Conservation (phyloP, 768 basidiomycete genomes). For the Auricularia sp. region DNA sequence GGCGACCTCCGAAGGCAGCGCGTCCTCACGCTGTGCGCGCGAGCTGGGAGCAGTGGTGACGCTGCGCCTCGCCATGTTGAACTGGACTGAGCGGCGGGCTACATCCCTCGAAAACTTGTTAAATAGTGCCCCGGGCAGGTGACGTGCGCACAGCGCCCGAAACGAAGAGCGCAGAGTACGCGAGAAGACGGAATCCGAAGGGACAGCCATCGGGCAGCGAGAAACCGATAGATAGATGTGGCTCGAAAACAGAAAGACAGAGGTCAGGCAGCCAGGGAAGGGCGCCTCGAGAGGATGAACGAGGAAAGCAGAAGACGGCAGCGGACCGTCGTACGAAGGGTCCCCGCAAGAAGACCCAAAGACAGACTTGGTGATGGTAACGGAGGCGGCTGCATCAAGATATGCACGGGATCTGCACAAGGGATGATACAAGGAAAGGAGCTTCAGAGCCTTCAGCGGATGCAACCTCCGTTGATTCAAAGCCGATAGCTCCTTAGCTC, state of each 20-base stretch:
- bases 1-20: not conserved
- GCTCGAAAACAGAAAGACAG: not conserved
- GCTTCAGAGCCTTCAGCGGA: not conserved
- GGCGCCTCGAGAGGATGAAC: not conserved
- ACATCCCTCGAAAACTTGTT: not conserved
- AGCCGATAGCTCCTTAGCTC: too few relatives aligned
- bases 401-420: not conserved
- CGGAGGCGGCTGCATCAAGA: not conserved
- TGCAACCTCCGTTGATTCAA: too few relatives aligned
- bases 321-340: not conserved
- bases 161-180: not conserved
- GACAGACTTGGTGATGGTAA: not conserved
- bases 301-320: not conserved
- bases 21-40: not conserved
- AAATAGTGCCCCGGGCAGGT: not conserved
- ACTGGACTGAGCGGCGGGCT: not conserved
- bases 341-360: not conserved
- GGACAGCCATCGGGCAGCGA: not conserved
- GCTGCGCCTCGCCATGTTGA: not conserved
- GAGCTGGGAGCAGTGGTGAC: not conserved
- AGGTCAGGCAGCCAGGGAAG: not conserved
- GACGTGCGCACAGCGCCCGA: constrained; percentile 1
- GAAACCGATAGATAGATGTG: not conserved
- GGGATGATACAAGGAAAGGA: not conserved
- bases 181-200: not conserved